Conservation (phyloP, 768 basidiomycete genomes). For the Tricholoma matsutake region DNA sequence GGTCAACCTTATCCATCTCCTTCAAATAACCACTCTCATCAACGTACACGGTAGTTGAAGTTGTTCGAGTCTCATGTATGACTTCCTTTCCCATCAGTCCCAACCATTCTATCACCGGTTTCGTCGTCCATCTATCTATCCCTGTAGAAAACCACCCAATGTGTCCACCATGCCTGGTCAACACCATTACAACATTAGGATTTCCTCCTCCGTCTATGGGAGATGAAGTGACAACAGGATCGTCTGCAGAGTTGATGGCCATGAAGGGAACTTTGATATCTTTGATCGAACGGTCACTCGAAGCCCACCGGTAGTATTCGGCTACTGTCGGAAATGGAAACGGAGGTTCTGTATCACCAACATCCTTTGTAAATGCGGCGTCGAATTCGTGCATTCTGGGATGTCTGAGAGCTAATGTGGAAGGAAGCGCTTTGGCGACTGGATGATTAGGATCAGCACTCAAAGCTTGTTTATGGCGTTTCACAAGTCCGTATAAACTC, state of each 20-base stretch:
- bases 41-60: neutral
- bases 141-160: slow-evolving; percentile 63
- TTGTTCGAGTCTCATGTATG: neutral
- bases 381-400: slow-evolving; percentile 46
- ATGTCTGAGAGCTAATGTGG: slow-evolving; percentile 31
- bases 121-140: slow-evolving; percentile 42
- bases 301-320: slow-evolving; percentile 32
- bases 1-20: neutral
- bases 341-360: slow-evolving; percentile 41
- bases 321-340: slow-evolving; percentile 26
- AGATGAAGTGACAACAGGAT: slow-evolving; percentile 51
- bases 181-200: slow-evolving; percentile 42
- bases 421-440: slow-evolving; percentile 34
- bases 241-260: slow-evolving; percentile 56
- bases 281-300: slow-evolving; percentile 45
- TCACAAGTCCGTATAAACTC: slow-evolving; percentile 50
- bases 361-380: slow-evolving; percentile 44
- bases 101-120: slow-evolving; percentile 55
- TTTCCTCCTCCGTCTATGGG: slow-evolving; percentile 41
- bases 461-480: slow-evolving; percentile 37
- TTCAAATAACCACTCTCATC: neutral
- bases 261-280: slow-evolving; percentile 57
- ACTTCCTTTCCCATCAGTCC: neutral
- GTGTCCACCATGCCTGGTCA: slow-evolving; percentile 56
- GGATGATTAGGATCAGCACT: slow-evolving; percentile 37